Evolutionary conservation across 2,329 filamentous ascomycete genomes (phyloP).

Genomic region (Aspergillus proliferans): DNA sequence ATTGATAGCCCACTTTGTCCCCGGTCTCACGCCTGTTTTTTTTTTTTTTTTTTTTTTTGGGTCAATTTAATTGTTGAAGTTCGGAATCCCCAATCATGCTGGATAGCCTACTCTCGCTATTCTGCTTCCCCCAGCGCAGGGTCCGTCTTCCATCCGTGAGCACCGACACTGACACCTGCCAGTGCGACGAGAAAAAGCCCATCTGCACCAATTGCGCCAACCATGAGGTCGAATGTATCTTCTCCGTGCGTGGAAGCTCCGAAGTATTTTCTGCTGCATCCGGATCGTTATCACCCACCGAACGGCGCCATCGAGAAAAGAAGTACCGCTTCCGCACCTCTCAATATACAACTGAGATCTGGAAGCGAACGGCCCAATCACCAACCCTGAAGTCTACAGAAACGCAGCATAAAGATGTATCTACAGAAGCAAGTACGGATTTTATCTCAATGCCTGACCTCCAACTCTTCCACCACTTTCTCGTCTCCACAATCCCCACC

Average conservation of each 20-base stretch:
- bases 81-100: neutral
- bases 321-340: neutral
- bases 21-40: too few species aligned
- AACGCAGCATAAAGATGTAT: constrained; percentile 12
- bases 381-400: constrained; percentile 1
- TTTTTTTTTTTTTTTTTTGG: too few species aligned
- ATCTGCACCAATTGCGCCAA: constrained; percentile 23
- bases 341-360: constrained; percentile 4
- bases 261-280: constrained; percentile 14
- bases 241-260: constrained; percentile 5
- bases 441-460: constrained; percentile 24
- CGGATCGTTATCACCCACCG: neutral
- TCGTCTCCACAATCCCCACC: constrained; percentile 14
- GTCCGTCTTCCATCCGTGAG: neutral
- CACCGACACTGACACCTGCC: constrained; percentile 3
- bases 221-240: constrained; percentile 24
- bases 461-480: constrained; percentile 27
- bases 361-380: neutral
- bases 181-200: constrained; percentile 31
- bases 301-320: neutral
- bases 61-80: too few species aligned
- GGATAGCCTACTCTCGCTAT: neutral
- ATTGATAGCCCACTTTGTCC: neutral
- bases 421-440: constrained; percentile 4
- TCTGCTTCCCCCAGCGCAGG: neutral